Evolutionary conservation across 1,284 basidiomycete genomes (phyloP).

Genomic region (Papiliotrema flavescens): DNA sequence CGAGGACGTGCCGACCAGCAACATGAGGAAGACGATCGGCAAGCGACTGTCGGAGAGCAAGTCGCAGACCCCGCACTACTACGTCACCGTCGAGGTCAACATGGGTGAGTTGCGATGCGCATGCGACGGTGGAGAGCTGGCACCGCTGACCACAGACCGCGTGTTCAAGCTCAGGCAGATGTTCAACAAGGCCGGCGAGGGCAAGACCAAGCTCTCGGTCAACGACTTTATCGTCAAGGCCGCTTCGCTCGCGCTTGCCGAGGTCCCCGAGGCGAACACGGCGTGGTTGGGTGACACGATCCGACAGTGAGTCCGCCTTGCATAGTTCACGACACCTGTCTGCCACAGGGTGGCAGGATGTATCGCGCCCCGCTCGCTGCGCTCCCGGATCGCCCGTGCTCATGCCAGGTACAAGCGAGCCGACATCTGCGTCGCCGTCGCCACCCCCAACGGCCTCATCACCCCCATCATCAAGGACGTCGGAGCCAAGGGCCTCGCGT

Average conservation of each 20-base stretch:
- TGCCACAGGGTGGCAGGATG: too few relatives aligned
- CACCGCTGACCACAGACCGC: constrained; percentile 54
- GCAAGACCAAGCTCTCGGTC: constrained; percentile 83
- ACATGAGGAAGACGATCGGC: constrained; percentile 94
- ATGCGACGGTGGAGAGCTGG: too few relatives aligned
- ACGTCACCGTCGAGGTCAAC: constrained; percentile 89
- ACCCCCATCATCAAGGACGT: constrained; percentile 96
- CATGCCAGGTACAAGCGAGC: constrained; percentile 80
- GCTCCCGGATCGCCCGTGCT: not conserved
- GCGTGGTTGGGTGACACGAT: constrained; percentile 97
- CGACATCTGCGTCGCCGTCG: constrained; percentile 95
- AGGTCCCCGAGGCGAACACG: constrained; percentile 97
- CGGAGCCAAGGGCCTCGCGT: constrained; percentile 83
- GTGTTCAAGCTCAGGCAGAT: constrained; percentile 89
- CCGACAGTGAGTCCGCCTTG: constrained; percentile 69
- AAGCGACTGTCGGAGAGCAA: constrained; percentile 87
- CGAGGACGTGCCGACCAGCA: constrained; percentile 84
- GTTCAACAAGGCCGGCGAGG: constrained; percentile 84
- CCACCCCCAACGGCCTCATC: constrained; percentile 92
- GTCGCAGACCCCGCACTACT: constrained; percentile 94
- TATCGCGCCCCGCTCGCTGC: constrained; percentile 1
- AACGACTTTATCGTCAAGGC: constrained; percentile 99
- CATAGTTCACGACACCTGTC: too few relatives aligned
- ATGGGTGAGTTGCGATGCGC: constrained; percentile 62
- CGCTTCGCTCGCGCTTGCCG: constrained; percentile 78